Base-by-base conservation (phyloP, 805 yeast species). In the Starmerella lactis-condensi region DNA sequence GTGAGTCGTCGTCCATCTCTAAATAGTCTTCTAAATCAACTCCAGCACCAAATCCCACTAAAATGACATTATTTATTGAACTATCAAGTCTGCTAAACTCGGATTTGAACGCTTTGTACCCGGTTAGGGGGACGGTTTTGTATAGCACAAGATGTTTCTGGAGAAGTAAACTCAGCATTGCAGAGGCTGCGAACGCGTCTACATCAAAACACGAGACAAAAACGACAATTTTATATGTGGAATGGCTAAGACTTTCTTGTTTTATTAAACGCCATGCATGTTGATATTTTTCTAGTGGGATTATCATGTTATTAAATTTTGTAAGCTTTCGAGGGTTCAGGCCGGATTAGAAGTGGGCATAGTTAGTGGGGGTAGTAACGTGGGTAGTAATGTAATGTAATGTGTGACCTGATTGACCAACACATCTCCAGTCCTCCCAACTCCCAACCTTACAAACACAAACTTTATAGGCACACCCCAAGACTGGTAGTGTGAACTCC, bases 1-100 rank as follows among this genome's bases (percentile, higher is more conserved):
- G 47, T 6, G 38, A 49, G 17, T 46, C 51, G 9, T 24, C 39
- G 31, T 24, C 48, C 10, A 40, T 57, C 3, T 56, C 54, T 9
- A 71, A 40, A 33, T 62, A 67, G 5, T 67, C 67, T 28, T 65
- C 92, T 19, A 89, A 46, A 51, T 89, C 95, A 8, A 83, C 67
- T 67, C 76, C 70, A 4, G 92, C 91, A 10, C 98, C 98, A 56
- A 94, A 89, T 0, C 98, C 98, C 0, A 89, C 56, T 24, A 83
- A 58, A 4, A 89, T 52, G 13, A 85, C 75, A 45, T 75, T 81
- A 4, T 71, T 57, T 6, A 89, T 70, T 31, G 79, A 85, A 5
- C 57, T 63, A 47, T 83, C 95, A 26, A 89, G 55, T 33, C 63
- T 63, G 4, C 42, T 34, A 46, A 67, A 83, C 47, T 74, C 78